Evolutionary conservation across 805 yeast genomes (phyloP).

Genomic region (Danielozyma ontarioensis): DNA sequence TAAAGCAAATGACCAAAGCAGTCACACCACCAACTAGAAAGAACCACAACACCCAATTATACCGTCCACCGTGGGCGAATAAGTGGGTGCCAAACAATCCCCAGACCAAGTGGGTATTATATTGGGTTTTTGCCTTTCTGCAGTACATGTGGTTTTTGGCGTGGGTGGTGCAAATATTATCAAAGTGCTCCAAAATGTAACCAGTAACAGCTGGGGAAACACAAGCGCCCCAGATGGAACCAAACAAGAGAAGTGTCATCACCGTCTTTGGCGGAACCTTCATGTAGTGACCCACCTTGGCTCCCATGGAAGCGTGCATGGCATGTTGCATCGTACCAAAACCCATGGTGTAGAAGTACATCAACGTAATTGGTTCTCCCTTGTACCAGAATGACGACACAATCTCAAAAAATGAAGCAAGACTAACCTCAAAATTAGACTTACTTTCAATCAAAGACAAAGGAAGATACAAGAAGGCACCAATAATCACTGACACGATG

Average conservation of each 20-base stretch:
- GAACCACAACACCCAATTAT: slow-evolving; percentile 8
- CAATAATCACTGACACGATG: slow-evolving; percentile 6
- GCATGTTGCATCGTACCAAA: slow-evolving; percentile 9
- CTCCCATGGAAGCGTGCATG: slow-evolving; percentile 6
- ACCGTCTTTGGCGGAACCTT: slow-evolving; percentile 7
- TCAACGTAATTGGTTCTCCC: slow-evolving; percentile 4
- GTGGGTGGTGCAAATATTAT: slow-evolving; percentile 4
- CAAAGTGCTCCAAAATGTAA: slow-evolving; percentile 3
- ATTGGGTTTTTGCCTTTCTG: slow-evolving; percentile 5
- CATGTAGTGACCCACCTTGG: slow-evolving; percentile 10
- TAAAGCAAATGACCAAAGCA: neutral
- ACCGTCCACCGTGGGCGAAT: slow-evolving; percentile 7
- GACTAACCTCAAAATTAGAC: slow-evolving; percentile 2
- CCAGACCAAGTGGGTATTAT: slow-evolving; percentile 10
- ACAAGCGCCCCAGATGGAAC: slow-evolving; percentile 6
- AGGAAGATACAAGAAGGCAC: slow-evolving; percentile 6
- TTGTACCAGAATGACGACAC: slow-evolving; percentile 9
- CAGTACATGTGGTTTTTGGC: slow-evolving; percentile 9
- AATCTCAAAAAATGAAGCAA: slow-evolving; percentile 7
- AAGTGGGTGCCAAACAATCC: slow-evolving; percentile 9
- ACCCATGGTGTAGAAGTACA: slow-evolving; percentile 7
- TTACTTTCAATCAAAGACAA: slow-evolving; percentile 7
- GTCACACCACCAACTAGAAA: slow-evolving; percentile 6
- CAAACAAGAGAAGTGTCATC: slow-evolving; percentile 5
- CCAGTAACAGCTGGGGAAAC: slow-evolving; percentile 5